phyloP scores from a whole-genome alignment of 805 yeast genomes.

The Diddensiella transvaalensis region DNA sequence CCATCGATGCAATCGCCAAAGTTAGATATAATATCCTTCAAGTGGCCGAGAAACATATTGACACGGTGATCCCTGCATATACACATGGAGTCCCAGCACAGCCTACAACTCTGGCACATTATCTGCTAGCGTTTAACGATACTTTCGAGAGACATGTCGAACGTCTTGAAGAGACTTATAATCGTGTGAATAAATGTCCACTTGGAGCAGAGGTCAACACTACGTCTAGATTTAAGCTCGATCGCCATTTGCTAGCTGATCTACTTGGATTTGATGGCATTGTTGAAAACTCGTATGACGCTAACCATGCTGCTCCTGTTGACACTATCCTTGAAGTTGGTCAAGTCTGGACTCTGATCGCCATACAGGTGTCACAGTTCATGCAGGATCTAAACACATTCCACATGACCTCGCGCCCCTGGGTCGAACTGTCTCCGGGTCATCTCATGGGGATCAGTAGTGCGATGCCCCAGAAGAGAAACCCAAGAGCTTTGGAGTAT shows the following conservation, averaged over 20 bases:
- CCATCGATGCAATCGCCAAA: constrained; percentile 4
- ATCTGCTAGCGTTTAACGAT: constrained; percentile 13
- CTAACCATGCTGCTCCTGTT: constrained; percentile 13
- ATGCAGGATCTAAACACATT: constrained; percentile 14
- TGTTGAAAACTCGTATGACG: constrained; percentile 16
- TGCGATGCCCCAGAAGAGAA: constrained; percentile 17
- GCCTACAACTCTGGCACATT: constrained; percentile 15
- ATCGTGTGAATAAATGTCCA: constrained; percentile 9
- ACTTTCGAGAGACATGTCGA: constrained; percentile 10
- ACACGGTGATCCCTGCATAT: constrained; percentile 15
- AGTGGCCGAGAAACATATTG: constrained; percentile 10
- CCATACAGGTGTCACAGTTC: constrained; percentile 14
- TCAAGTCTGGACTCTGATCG: constrained; percentile 5
- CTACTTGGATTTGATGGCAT: constrained; percentile 15
- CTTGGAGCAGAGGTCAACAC: constrained; percentile 15
- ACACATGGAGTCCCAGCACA: constrained; percentile 17
- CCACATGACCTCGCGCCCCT: constrained; percentile 16
- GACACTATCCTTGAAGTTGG: constrained; percentile 13
- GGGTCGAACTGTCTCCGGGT: constrained; percentile 14
- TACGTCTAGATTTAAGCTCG: constrained; percentile 13
- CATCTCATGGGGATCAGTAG: constrained; percentile 15
- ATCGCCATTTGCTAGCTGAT: constrained; percentile 8
- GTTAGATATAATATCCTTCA: constrained; percentile 6
- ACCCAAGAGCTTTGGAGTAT: constrained; percentile 12
- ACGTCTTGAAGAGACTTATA: constrained; percentile 13